Base-by-base conservation (phyloP, 163 green algal species). In the Chloromonas sp. region DNA sequence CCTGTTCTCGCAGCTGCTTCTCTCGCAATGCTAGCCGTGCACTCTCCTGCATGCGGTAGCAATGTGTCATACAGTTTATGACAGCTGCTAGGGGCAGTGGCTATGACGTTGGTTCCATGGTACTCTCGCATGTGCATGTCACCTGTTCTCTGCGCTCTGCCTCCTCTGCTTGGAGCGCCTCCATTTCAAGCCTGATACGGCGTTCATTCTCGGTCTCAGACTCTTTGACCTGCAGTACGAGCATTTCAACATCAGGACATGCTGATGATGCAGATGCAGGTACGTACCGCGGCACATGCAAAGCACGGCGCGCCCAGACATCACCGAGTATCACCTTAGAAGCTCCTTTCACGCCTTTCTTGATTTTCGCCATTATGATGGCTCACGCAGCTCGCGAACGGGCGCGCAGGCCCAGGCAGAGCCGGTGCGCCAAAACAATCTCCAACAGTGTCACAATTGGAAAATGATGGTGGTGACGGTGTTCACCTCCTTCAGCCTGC, bases 171-270 rank as follows among this genome's bases (percentile, higher is more conserved):
- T 89, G 89, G 3, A 94, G 87, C 14, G 91, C 85, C 81, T 91
- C 89, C 89, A 94, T 93, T 81, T 95, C 87, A 81, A 92, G 83
- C 5, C 92, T 84, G 11, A 91, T 87, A 71, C 86, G 83, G 61
- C 88, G 84, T 86, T 94, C 89, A 66, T 95, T 91, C 60, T 93
- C 91, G 15, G 91, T 93, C 60, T 94, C 89, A 84, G 90, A 89
- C 83, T 93, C 84, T 82, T 88, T 83, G 1, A 66, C 71, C 71
- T 85, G 70, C 82, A 61, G 82, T 36, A 8, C 66, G 60, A 84
- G 61, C 61, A 86, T 13, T 57, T 36, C 74, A 74, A 71, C 60
- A 36, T n/a, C 60, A 81, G 1, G 2, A 58, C 82, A 66, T n/a
- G 79, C 8, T 82, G 58, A 82, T 8, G 2, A 14, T 81, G 58